Conservation (phyloP, 345 rosid species). For the Carallia brachiata region DNA sequence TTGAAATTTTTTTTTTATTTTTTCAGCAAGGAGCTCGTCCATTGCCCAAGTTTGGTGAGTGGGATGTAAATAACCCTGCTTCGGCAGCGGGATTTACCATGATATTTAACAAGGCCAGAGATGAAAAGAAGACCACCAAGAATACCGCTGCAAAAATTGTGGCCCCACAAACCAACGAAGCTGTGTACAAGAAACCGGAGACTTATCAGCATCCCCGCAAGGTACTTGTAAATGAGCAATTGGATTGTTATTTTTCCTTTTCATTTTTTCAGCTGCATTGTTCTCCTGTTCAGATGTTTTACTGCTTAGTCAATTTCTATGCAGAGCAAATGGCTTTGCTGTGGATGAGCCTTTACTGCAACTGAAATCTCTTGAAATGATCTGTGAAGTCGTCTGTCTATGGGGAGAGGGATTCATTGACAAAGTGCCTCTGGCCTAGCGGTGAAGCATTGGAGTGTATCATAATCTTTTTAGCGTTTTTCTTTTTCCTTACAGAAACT, state of each 20-base stretch:
- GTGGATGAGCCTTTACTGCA: neutral
- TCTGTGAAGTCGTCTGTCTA: neutral
- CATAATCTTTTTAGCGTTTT: too few species aligned
- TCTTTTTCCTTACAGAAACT: neutral
- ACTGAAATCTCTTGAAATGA: neutral
- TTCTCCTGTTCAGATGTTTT: neutral
- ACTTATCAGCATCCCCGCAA: neutral
- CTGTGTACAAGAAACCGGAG: neutral
- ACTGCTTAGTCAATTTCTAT: neutral
- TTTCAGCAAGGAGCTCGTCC: too few species aligned
- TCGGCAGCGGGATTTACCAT: too few species aligned
- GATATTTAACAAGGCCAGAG: too few species aligned
- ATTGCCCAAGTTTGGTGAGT: too few species aligned
- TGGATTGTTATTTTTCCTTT: neutral
- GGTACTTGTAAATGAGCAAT: neutral
- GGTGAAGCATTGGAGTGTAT: slow-evolving; percentile 4
- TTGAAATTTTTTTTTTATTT: too few species aligned
- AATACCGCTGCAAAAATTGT: neutral
- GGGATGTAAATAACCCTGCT: too few species aligned
- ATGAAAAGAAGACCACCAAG: too few species aligned
- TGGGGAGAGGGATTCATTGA: neutral
- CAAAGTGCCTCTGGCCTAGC: neutral
- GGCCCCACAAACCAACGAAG: neutral
- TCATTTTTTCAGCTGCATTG: neutral
- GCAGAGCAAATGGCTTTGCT: slow-evolving; percentile 20